These are phyloP conservation scores for Batrachochytrium dendrobatidis DNA, from an alignment of 371 early-diverging fungal genomes.

Conservation along the genomic window DNA sequence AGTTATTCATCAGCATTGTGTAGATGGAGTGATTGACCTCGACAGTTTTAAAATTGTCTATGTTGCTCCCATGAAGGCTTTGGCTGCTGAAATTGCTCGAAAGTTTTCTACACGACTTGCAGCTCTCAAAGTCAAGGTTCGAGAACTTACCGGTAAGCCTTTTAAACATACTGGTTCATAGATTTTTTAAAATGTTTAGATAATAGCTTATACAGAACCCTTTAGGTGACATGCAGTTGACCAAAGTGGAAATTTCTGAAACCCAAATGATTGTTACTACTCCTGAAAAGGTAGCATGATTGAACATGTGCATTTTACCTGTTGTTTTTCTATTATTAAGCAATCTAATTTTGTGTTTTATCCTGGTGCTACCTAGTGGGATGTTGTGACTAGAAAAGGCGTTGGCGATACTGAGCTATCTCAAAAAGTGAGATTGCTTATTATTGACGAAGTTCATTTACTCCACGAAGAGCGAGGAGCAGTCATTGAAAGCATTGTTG, in stretches of 20 bases:
- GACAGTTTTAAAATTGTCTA: slow-evolving; percentile 94
- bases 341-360: too few relatives aligned
- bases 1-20: slow-evolving; percentile 59
- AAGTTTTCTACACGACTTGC: slow-evolving; percentile 82
- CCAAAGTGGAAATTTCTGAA: slow-evolving; percentile 79
- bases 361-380: slow-evolving; percentile 76
- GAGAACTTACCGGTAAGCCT: slow-evolving; percentile 72
- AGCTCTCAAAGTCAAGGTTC: slow-evolving; percentile 70
- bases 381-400: slow-evolving; percentile 95
- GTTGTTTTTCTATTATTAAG: too few relatives aligned
- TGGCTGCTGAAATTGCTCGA: slow-evolving; percentile 94
- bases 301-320: too few relatives aligned
- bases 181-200: not conserved
- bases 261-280: slow-evolving; percentile 99
- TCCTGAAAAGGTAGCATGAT: slow-evolving; percentile 85
- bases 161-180: not conserved
- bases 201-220: not conserved
- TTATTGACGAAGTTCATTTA: slow-evolving; percentile 99
- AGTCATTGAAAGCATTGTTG: slow-evolving; percentile 96
- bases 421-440: slow-evolving; percentile 80
- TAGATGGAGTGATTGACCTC: slow-evolving; percentile 16
- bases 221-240: slow-evolving; percentile 90
- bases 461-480: slow-evolving; percentile 98
- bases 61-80: slow-evolving; percentile 99
- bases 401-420: slow-evolving; percentile 87